Evolutionary conservation across 1,284 basidiomycete species (phyloP), one percentile per base, ranked within the genome.

Genomic region (Ustilago shanxiensis): DNA sequence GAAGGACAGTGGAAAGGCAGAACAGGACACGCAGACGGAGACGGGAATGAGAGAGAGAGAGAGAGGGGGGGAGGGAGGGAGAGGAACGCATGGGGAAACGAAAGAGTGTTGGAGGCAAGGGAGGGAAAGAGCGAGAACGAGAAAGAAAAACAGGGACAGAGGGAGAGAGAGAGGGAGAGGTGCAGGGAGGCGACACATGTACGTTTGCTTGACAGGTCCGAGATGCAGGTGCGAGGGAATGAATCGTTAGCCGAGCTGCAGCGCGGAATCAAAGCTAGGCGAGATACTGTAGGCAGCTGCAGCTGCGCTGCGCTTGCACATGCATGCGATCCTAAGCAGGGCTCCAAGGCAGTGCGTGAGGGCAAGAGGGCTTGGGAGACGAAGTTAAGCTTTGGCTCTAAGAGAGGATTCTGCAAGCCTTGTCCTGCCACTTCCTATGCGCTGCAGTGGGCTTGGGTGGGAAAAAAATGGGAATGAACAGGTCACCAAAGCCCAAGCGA

Each of bases 201-300:
- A 76, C 65, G 68, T 49, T 50, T 67, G 64, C 63, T 76, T 76
- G 73, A 76, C 73, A 76, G 73, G 68, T 76, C 73, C 73, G 73
- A 76, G 73, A 67, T 76, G 73, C 73, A 76, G 73, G 65, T 64
- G 35, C 53, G 53, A 67, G 67, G 67, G 60, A 75, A 75, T 69
- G 61, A 65, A 68, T 53, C 55, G 49, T 51, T 72, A 72, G 56
- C 70, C 70, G 70, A 72, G 65, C 60, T 67, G 63, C 64, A 63
- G 44, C n/a, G 53, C 60, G 45, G 53, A 64, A 57, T 31, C 55
- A 55, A 50, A 28, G 54, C 41, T 20, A 66, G 20, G 54, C 49
- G 52, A 63, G 60, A 41, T 14, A 37, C n/a, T n/a, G n/a, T n/a
- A n/a, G n/a, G 31, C 31, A 33, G 31, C 5, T 49, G 45, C 45